A percentile compares a stretch with the other conserved stretches of the same genome.
Conservation (phyloP, 768 basidiomycete genomes). For the Boletus tomentosulus region DNA sequence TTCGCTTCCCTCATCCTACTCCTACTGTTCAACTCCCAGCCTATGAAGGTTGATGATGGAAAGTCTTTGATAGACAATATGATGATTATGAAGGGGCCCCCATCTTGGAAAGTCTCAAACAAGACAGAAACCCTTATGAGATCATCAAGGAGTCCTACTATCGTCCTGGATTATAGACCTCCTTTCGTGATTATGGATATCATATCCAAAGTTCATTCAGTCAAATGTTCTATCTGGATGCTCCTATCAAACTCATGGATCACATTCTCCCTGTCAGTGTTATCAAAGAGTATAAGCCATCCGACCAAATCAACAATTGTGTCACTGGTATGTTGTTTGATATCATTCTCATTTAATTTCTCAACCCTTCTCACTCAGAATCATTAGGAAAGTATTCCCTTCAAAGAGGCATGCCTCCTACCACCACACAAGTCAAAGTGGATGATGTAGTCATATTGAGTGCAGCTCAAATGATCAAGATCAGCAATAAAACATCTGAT, state of each 20-base stretch:
- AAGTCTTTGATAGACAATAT: not conserved
- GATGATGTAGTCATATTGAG: not conserved
- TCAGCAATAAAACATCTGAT: not conserved
- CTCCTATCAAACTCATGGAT: not conserved
- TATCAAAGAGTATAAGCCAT: not conserved
- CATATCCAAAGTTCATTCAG: too few relatives aligned
- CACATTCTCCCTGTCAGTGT: not conserved
- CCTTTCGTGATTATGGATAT: too few relatives aligned
- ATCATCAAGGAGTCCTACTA: too few relatives aligned
- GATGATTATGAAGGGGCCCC: too few relatives aligned
- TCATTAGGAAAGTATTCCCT: not conserved
- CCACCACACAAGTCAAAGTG: not conserved
- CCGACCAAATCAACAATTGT: not conserved
- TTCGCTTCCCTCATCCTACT: not conserved
- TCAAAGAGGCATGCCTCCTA: not conserved
- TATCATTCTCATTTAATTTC: not conserved
- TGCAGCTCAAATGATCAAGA: conserved; percentile 1
- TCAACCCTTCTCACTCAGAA: not conserved
- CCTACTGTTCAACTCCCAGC: not conserved
- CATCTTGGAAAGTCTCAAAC: too few relatives aligned
- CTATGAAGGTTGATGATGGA: not conserved
- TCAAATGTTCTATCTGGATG: conserved; percentile 11
- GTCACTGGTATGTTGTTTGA: not conserved
- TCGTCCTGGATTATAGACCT: too few relatives aligned
- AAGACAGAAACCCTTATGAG: too few relatives aligned